Conservation (phyloP, 2,329 filamentous ascomycete species). For the Teratosphaeriaceae sp. region DNA sequence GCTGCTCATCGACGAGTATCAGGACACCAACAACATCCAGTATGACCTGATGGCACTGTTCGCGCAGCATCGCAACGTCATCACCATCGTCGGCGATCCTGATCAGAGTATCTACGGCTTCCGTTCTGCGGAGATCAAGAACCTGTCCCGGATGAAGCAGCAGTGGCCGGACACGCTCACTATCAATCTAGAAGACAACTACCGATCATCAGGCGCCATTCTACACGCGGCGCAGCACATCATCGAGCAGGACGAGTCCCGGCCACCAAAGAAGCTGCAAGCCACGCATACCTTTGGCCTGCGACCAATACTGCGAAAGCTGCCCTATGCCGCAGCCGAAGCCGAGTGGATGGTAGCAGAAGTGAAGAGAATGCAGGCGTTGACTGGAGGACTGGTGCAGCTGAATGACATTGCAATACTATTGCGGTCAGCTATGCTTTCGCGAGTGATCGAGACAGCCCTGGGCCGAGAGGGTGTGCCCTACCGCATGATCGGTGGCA, state of each 20-base stretch:
- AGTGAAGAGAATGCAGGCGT: constrained; percentile 60
- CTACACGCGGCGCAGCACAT: constrained; percentile 72
- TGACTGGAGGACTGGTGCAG: constrained; percentile 67
- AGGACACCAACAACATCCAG: constrained; percentile 93
- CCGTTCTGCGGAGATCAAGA: constrained; percentile 85
- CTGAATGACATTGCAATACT: constrained; percentile 79
- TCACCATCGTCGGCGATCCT: constrained; percentile 92
- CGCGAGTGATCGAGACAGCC: constrained; percentile 76
- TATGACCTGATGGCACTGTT: constrained; percentile 91
- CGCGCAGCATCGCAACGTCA: constrained; percentile 63
- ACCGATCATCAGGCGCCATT: constrained; percentile 83
- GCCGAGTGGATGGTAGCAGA: constrained; percentile 86
- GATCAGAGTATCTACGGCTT: constrained; percentile 98
- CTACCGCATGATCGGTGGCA: constrained; percentile 88
- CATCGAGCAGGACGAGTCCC: constrained; percentile 79
- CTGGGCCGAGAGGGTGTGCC: constrained; percentile 74
- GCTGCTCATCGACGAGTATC: constrained; percentile 93
- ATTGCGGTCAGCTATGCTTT: constrained; percentile 75
- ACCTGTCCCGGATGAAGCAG: constrained; percentile 68
- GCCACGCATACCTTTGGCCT: constrained; percentile 76
- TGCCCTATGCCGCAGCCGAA: constrained; percentile 65
- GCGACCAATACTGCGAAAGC: constrained; percentile 68
- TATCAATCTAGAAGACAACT: constrained; percentile 87
- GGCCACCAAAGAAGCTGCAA: constrained; percentile 72
- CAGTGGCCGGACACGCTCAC: constrained; percentile 74